These are phyloP conservation scores for Pelargonium hybrid DNA, from an alignment of 441 rosid species.

Conservation along the genomic window DNA sequence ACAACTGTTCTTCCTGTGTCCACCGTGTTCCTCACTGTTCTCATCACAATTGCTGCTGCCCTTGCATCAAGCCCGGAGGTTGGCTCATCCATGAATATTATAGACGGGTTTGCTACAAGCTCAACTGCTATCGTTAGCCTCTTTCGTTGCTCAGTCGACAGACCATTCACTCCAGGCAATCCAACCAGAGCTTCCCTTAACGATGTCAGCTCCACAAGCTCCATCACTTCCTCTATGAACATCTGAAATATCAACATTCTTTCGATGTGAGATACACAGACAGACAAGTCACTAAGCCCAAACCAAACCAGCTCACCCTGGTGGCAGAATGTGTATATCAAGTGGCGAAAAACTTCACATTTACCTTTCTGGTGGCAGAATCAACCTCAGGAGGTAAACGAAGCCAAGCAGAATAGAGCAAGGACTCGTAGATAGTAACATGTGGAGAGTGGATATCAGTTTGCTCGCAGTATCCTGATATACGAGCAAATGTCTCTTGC, in stretches of 20 bases:
- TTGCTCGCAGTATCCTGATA: slow-evolving; percentile 69
- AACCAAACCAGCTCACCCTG: no score
- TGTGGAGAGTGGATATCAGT: slow-evolving; percentile 69
- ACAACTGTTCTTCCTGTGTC: slow-evolving; percentile 6
- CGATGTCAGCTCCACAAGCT: neutral
- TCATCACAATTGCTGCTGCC: slow-evolving; percentile 2
- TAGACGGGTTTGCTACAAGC: slow-evolving; percentile 4
- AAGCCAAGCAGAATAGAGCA: slow-evolving; percentile 64
- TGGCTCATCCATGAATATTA: slow-evolving; percentile 5
- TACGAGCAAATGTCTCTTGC: slow-evolving; percentile 60
- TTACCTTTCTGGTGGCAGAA: slow-evolving; percentile 38
- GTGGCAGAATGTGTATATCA: no score
- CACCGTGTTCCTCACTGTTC: slow-evolving; percentile 1
- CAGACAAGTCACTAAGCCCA: no score
- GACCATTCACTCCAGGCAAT: neutral
- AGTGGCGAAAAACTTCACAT: no score
- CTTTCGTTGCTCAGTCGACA: slow-evolving; percentile 20
- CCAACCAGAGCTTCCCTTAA: neutral
- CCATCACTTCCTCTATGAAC: slow-evolving; percentile 2
- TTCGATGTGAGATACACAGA: no score
- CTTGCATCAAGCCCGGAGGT: slow-evolving; percentile 1
- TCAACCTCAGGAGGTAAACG: slow-evolving; percentile 44
- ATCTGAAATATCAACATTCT: neutral
- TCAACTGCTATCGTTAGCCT: neutral
- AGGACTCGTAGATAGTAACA: slow-evolving; percentile 55